Base-by-base conservation (phyloP, 768 basidiomycete genomes). In the Pulveroboletus sp. region DNA sequence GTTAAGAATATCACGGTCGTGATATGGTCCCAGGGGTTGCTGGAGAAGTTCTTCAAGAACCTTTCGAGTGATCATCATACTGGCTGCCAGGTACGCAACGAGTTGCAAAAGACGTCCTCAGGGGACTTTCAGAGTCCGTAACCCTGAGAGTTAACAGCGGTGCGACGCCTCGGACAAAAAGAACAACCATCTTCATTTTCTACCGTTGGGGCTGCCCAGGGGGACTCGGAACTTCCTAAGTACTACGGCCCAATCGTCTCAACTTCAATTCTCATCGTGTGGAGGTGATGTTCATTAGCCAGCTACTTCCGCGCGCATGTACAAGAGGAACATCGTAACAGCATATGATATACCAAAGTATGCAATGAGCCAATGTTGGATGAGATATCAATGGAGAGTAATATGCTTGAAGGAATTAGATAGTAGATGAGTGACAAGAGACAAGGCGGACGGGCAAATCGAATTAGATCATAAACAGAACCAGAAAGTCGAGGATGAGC, bases 401-500 rank as follows among this genome's bases (percentile, higher is more conserved):
- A 54, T 47, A 49, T 61, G 50, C 59, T 34, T 47, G 49, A 41
- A 45, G 42, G 52, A 32, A 50, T 68, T 64, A 59, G 51, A n/a
- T n/a, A n/a, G 54, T 62, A 65, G 63, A 67, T 55, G 52, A 48
- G 49, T 3, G 58, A 57, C 55, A 55, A 46, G 35, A 51, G 45
- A 56, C 59, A 38, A 57, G 46, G 44, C 34, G 34, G 43, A 17
- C 50, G 29, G 41, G 43, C 49, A 63, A 54, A 67, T 40, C 63
- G 51, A 66, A 57, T 61, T 58, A 63, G 23, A 50, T 48, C 56
- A 61, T 63, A 63, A 60, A 64, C 63, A 65, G 52, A 54, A 68
- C 44, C 53, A 27, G 44, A 47, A 47, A 35, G 41, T 53, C 42
- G 50, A 59, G 46, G 41, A 59, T 49, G 51, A 55, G 50, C 54